These are phyloP conservation scores for Malassezia caprae DNA, from an alignment of 1,284 basidiomycete genomes.

Conservation along the genomic window DNA sequence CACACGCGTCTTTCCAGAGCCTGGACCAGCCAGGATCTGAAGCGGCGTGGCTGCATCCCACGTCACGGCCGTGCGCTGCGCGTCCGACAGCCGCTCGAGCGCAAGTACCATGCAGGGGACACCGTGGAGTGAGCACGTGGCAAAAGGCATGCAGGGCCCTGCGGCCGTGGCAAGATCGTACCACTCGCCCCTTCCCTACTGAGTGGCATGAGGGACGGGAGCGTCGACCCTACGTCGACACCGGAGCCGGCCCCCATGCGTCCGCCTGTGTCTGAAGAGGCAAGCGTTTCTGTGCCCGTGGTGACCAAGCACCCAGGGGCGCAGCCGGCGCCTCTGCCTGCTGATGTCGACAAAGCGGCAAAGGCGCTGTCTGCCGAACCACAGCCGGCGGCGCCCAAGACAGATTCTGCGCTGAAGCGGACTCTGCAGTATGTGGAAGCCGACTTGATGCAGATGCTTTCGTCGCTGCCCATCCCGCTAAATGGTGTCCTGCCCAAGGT, in stretches of 20 bases:
- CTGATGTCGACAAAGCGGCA: not conserved
- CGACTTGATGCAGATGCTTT: slow-evolving; percentile 34
- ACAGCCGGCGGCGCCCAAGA: not conserved
- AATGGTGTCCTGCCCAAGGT: slow-evolving; percentile 31
- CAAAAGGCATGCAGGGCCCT: not conserved
- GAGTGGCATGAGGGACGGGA: not conserved
- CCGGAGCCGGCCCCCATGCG: not conserved
- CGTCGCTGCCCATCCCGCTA: slow-evolving; percentile 33
- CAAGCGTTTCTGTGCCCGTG: not conserved
- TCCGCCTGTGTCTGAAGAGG: not conserved
- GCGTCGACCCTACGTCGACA: not conserved
- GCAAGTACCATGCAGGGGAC: not conserved
- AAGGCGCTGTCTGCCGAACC: not conserved
- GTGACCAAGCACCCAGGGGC: not conserved
- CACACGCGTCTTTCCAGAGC: slow-evolving; percentile 45
- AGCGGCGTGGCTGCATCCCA: slow-evolving; percentile 30
- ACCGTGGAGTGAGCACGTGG: not conserved
- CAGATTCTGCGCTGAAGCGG: not conserved
- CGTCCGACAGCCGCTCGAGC: slow-evolving; percentile 25
- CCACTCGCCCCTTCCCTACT: not conserved
- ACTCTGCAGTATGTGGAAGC: slow-evolving; percentile 5
- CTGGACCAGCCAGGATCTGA: slow-evolving; percentile 44
- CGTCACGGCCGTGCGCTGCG: slow-evolving; percentile 37
- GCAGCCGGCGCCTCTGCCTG: not conserved
- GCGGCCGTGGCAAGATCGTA: not conserved